A percentile compares a stretch with the other conserved stretches of the same genome.
Evolutionary conservation across 2,329 filamentous ascomycete species (phyloP).

Genomic region (Juglanconis sp.): DNA sequence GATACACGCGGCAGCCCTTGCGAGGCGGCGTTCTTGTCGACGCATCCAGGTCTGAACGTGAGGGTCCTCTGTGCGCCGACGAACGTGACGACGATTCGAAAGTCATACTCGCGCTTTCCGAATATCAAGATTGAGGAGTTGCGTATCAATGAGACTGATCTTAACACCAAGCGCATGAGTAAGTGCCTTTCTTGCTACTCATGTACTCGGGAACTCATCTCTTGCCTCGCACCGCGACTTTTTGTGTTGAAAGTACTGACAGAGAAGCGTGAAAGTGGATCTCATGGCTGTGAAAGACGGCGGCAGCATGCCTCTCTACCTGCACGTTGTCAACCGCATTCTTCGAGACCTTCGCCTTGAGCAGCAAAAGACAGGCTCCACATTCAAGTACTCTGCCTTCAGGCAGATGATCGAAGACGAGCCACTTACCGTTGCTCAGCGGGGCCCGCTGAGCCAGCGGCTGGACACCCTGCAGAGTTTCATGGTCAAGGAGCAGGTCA

Average conservation of each 20-base stretch:
- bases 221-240: no score
- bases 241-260: not conserved
- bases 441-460: slow-evolving; percentile 53
- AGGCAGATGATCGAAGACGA: slow-evolving; percentile 32
- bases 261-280: not conserved
- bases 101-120: slow-evolving; percentile 38
- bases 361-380: slow-evolving; percentile 33
- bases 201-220: not conserved
- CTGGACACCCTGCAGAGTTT: slow-evolving; percentile 64
- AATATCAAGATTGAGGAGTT: slow-evolving; percentile 49
- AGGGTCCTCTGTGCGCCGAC: slow-evolving; percentile 54
- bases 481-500: slow-evolving; percentile 35
- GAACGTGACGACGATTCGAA: slow-evolving; percentile 41
- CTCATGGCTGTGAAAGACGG: not conserved
- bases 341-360: slow-evolving; percentile 52
- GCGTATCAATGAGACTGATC: slow-evolving; percentile 45
- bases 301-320: not conserved
- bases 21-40: slow-evolving; percentile 57
- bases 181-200: not conserved
- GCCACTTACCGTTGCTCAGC: slow-evolving; percentile 46
- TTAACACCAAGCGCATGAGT: slow-evolving; percentile 55
- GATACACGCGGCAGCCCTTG: slow-evolving; percentile 48
- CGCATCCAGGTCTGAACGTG: slow-evolving; percentile 40
- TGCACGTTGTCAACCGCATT: slow-evolving; percentile 50
- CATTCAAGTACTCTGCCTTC: slow-evolving; percentile 52